Percentiles rank a stretch among this genome's conserved stretches.
These are phyloP conservation scores for Pyrenophora graminea DNA, from an alignment of 2,329 filamentous ascomycete genomes.

Conservation along the genomic window DNA sequence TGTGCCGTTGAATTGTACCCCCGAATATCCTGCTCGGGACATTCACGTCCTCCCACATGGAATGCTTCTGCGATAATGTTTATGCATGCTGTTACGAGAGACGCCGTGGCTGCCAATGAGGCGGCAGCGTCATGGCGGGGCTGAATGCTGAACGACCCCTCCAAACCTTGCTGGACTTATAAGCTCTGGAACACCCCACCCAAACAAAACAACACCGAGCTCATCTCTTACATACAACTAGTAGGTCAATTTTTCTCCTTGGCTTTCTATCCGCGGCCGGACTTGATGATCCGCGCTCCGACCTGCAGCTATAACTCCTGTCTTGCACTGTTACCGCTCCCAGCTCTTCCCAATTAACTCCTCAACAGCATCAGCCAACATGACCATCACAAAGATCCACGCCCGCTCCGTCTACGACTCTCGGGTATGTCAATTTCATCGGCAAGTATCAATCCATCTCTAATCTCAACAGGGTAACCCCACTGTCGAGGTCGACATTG, in stretches of 20 bases:
- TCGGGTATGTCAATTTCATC: slow-evolving; percentile 53
- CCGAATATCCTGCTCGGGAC: too few species aligned
- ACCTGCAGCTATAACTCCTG: slow-evolving; percentile 32
- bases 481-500: slow-evolving; percentile 96
- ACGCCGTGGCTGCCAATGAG: slow-evolving; percentile 28
- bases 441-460: not conserved
- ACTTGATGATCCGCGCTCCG: slow-evolving; percentile 30
- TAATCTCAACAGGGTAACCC: slow-evolving; percentile 70
- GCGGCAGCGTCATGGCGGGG: slow-evolving; percentile 28
- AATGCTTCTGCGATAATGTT: slow-evolving; percentile 26
- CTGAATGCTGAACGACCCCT: slow-evolving; percentile 30
- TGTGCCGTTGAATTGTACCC: not conserved
- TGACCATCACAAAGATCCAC: slow-evolving; percentile 69
- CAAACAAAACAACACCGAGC: slow-evolving; percentile 34
- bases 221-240: slow-evolving; percentile 31
- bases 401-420: slow-evolving; percentile 92
- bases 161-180: slow-evolving; percentile 27
- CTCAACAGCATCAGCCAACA: slow-evolving; percentile 54
- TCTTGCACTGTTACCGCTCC: slow-evolving; percentile 13
- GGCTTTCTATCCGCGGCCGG: slow-evolving; percentile 44
- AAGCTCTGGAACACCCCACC: slow-evolving; percentile 26
- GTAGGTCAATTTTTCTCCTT: slow-evolving; percentile 39
- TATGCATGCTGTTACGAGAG: slow-evolving; percentile 30
- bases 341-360: slow-evolving; percentile 30
- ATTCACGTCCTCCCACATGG: slow-evolving; percentile 2